Base-by-base conservation (phyloP, 1,284 basidiomycete species). In the Boletus sp. region DNA sequence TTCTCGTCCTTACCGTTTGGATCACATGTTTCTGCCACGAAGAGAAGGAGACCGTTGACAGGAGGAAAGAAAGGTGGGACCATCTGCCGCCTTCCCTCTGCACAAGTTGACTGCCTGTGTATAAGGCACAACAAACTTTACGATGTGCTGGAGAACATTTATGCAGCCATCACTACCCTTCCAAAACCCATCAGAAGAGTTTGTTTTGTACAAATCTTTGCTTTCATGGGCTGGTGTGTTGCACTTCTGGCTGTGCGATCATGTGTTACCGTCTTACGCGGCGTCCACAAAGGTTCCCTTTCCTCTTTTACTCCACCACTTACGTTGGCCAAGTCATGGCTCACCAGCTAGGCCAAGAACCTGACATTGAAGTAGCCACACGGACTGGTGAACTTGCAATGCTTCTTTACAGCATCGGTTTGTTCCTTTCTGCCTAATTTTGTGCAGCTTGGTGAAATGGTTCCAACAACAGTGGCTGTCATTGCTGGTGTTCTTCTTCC, bases 321-420 rank as follows among this genome's bases (percentile, higher is more conserved):
- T 97, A 94, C 61, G 79, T 96, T 50, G 87, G 90, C 6, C 91
- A 95, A 68, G 77, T 95, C 20, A 91, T 94, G 89, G 89, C 90
- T 2, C 75, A 83, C 45, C 84, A 94, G 62, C 67, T 80, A 1
- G 75, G 75, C 8, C 60, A 69, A 48, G 88, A 91, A 52, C 91
- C 92, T 7, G 78, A 91, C 61, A 73, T 78, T 20, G 91, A 94
- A 39, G 58, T 80, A 23, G 94, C 95, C 0, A 94, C 91, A 0
- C 78, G 92, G 23, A 85, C 76, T 6, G 94, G 94, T 38, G 90
- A 91, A 60, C 79, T 93, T 55, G 94, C 94, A 1, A 84, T 98
- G 77, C 76, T 97, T 38, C 73, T 93, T 34, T 93, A 95, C 66
- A 94, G 93, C 53, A 78, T 94, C 47, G 85, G 91, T 90, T 54